Conservation (phyloP, 1,139 yeast species). For the Blastobotrys raffinosifermentans region DNA sequence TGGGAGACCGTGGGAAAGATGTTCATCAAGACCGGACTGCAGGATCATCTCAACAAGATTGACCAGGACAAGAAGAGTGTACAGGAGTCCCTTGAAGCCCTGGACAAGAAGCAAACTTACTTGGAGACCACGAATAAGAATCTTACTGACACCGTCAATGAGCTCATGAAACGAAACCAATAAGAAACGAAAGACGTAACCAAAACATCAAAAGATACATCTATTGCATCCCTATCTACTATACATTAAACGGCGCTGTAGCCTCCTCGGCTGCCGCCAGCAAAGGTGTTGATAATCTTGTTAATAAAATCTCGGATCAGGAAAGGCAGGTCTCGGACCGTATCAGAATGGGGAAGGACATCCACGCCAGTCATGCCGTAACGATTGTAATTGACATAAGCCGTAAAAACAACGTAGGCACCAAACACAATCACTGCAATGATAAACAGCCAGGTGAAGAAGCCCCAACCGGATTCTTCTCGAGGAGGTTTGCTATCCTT, state of each 20-base stretch:
- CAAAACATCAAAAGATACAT: neutral
- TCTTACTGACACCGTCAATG: constrained; percentile 58
- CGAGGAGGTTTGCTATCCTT: constrained; percentile 18
- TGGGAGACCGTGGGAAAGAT: constrained; percentile 88
- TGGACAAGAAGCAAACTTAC: constrained; percentile 65
- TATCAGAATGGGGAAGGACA: constrained; percentile 42
- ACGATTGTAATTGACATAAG: constrained; percentile 56
- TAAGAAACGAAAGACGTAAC: neutral
- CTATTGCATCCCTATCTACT: neutral
- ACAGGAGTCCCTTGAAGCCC: constrained; percentile 52
- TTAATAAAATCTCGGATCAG: constrained; percentile 67
- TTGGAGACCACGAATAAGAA: constrained; percentile 73
- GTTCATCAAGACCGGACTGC: constrained; percentile 35
- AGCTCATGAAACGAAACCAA: constrained; percentile 19
- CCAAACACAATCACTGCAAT: constrained; percentile 56
- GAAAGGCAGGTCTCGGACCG: constrained; percentile 68
- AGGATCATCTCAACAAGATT: constrained; percentile 45
- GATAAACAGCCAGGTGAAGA: constrained; percentile 41
- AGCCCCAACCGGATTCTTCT: constrained; percentile 26
- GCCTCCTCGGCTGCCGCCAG: constrained; percentile 76
- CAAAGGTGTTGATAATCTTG: constrained; percentile 64
- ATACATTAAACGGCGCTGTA: constrained; percentile 74
- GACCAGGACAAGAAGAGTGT: constrained; percentile 48
- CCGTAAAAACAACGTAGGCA: constrained; percentile 68
- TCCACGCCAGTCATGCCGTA: constrained; percentile 38